Percentiles rank a stretch among this genome's conserved stretches.
Conservation (phyloP, 202 grass and related monocot species). For the Brachypodium distachyon region DNA sequence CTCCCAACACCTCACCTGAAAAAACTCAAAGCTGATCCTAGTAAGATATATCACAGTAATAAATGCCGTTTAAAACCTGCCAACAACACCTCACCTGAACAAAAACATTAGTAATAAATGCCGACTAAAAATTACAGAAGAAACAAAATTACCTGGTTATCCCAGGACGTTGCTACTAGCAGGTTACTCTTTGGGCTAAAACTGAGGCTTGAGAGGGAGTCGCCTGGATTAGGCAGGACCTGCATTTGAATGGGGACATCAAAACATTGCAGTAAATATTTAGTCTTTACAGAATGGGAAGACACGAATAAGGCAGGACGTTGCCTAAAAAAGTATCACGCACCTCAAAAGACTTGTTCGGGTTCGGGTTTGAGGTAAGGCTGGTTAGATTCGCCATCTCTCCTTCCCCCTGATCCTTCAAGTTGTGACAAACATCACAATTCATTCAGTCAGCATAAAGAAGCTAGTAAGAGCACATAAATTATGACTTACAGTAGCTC, state of each 20-base stretch:
- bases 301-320: neutral
- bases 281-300: neutral
- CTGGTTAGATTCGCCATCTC: slow-evolving; percentile 48
- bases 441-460: neutral
- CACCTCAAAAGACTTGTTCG: slow-evolving; percentile 83
- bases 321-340: neutral
- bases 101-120: neutral
- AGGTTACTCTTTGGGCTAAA: slow-evolving; percentile 72
- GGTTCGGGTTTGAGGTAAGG: slow-evolving; percentile 40
- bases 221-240: slow-evolving; percentile 48
- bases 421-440: neutral
- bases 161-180: slow-evolving; percentile 73
- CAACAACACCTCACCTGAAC: too few relatives aligned
- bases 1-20: slow-evolving; percentile 78
- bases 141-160: slow-evolving; percentile 54
- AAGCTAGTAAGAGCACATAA: neutral
- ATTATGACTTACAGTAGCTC: neutral
- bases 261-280: neutral
- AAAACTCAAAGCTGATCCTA: neutral
- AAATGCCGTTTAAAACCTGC: neutral
- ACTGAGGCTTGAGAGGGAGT: slow-evolving; percentile 66
- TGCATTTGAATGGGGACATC: slow-evolving; percentile 22
- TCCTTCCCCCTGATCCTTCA: slow-evolving; percentile 9
- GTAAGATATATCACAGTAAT: neutral
- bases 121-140: neutral